Evolutionary conservation across 2,329 filamentous ascomycete genomes (phyloP).

Genomic region (Botryosphaeria dothidea): DNA sequence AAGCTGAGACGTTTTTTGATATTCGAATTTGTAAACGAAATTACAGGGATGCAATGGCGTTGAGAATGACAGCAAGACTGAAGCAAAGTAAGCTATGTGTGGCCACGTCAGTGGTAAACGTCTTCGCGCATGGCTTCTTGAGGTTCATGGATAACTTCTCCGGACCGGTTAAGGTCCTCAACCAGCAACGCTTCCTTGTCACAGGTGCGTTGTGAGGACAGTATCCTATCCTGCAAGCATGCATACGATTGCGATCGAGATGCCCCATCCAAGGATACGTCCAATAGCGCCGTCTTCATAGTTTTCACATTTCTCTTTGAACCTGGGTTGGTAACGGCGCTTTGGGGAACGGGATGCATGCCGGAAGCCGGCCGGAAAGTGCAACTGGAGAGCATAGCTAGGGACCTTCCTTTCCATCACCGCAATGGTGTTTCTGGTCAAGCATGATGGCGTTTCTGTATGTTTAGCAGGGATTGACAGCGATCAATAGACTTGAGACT

Average conservation of each 20-base stretch:
- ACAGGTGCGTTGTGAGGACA: neutral
- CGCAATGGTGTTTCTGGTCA: neutral
- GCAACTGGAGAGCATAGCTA: neutral
- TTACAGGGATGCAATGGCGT: neutral
- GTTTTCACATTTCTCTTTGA: neutral
- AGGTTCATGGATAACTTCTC: neutral
- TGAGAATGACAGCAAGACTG: neutral
- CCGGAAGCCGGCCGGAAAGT: neutral
- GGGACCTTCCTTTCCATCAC: neutral
- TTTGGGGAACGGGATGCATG: slow-evolving; percentile 4
- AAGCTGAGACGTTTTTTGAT: neutral
- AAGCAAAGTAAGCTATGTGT: neutral
- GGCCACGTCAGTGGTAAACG: neutral
- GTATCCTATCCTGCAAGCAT: neutral
- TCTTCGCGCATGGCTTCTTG: neutral
- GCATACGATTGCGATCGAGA: neutral
- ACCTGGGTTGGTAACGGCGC: slow-evolving; percentile 6
- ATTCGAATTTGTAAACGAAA: neutral
- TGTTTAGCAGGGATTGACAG: neutral
- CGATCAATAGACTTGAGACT: slow-evolving; percentile 2
- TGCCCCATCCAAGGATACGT: neutral
- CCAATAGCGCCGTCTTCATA: neutral
- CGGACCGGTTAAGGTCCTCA: neutral
- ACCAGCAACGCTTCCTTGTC: neutral
- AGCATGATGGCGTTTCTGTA: slow-evolving; percentile 14